Conservation (phyloP, 2,329 filamentous ascomycete species). For the Aspergillus arachidicola region DNA sequence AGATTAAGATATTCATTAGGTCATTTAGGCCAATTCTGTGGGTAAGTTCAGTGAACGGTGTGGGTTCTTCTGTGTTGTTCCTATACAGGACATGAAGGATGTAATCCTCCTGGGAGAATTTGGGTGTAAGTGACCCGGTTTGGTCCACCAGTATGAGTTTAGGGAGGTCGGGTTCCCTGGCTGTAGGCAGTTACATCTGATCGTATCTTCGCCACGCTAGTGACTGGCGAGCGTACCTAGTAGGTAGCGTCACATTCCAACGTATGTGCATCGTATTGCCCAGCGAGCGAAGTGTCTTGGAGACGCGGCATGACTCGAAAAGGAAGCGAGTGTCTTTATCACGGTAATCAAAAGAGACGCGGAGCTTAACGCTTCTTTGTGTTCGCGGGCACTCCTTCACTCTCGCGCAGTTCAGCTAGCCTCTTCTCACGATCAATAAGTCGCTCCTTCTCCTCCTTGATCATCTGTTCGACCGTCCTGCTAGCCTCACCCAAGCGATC, state of each 20-base stretch:
- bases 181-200: not conserved
- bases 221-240: not conserved
- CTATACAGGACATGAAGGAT: not conserved
- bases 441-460: constrained; percentile 66
- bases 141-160: not conserved
- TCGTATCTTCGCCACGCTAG: not conserved
- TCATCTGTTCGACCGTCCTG: constrained; percentile 60
- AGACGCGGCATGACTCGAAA: not conserved
- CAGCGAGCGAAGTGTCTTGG: not conserved
- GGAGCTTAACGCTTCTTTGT: constrained; percentile 46
- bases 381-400: constrained; percentile 42
- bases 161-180: not conserved
- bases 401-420: constrained; percentile 55
- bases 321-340: not conserved
- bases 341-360: not conserved
- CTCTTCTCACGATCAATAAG: constrained; percentile 64
- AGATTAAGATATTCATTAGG: not conserved
- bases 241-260: not conserved
- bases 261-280: not conserved
- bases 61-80: not conserved
- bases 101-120: not conserved
- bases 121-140: not conserved
- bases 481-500: constrained; percentile 65
- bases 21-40: not conserved
- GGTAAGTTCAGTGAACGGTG: not conserved